These are phyloP conservation scores for Heterobasidion annosum DNA, from an alignment of 1,284 basidiomycete species.

Conservation along the genomic window DNA sequence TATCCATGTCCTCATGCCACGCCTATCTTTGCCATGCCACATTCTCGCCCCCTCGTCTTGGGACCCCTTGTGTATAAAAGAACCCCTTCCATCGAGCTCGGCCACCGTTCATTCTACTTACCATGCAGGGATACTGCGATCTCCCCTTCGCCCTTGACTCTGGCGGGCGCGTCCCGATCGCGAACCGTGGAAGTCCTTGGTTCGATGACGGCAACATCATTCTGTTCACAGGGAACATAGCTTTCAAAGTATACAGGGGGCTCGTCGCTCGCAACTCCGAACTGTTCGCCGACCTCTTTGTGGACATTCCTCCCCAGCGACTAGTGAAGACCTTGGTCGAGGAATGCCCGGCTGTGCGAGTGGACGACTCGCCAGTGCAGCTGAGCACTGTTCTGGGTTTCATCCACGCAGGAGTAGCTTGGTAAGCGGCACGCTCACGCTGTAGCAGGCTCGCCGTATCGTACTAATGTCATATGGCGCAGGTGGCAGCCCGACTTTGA, in stretches of 20 bases:
- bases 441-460: too few relatives aligned
- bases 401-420: background rate
- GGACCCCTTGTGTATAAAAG: too few relatives aligned
- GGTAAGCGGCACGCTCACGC: background rate
- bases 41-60: too few relatives aligned
- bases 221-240: background rate
- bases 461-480: too few relatives aligned
- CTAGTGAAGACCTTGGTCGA: background rate
- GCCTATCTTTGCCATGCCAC: too few relatives aligned
- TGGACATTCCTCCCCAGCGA: background rate
- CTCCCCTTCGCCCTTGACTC: too few relatives aligned
- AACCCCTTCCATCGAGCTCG: too few relatives aligned
- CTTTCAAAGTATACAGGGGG: background rate
- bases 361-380: background rate
- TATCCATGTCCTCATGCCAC: too few relatives aligned
- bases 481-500: too few relatives aligned
- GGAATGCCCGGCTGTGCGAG: background rate
- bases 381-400: background rate
- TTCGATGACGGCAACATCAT: slow-evolving; percentile 1
- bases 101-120: too few relatives aligned
- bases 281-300: background rate
- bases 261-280: background rate
- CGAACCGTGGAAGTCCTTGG: slow-evolving; percentile 1
- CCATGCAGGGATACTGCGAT: too few relatives aligned
- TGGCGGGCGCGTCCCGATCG: too few relatives aligned